Percentiles rank a stretch among this genome's conserved stretches.
These are phyloP conservation scores for Solanum sejunctum DNA, from an alignment of 257 asterid species.

Conservation along the genomic window DNA sequence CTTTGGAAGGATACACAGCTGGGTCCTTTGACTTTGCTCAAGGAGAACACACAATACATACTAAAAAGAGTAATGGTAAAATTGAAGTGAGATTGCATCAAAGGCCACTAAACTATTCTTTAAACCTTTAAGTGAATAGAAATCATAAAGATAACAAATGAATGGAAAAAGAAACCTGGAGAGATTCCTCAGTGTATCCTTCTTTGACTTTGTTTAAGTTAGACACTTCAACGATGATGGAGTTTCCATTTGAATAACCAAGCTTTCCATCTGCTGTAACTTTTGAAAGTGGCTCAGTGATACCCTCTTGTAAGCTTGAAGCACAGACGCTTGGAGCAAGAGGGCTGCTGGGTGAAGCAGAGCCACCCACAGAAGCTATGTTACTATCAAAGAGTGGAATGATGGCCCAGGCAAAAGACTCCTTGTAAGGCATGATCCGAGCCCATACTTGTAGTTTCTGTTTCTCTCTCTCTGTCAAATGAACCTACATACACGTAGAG, in stretches of 20 bases:
- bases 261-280: slow-evolving; percentile 85
- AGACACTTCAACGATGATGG: slow-evolving; percentile 95
- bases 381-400: slow-evolving; percentile 94
- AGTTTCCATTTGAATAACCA: slow-evolving; percentile 71
- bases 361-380: slow-evolving; percentile 63
- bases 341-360: slow-evolving; percentile 96
- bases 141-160: not conserved
- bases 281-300: slow-evolving; percentile 63
- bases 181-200: slow-evolving; percentile 94
- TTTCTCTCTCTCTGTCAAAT: slow-evolving; percentile 90
- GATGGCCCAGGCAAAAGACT: slow-evolving; percentile 96
- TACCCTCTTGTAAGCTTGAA: slow-evolving; percentile 63
- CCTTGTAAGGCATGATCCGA: slow-evolving; percentile 89
- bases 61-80: not conserved
- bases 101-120: not conserved
- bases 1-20: not conserved
- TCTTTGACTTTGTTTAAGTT: slow-evolving; percentile 97
- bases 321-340: slow-evolving; percentile 66
- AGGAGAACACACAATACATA: not conserved
- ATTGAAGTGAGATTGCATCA: not conserved
- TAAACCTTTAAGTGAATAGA: not conserved
- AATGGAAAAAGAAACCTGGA: slow-evolving; percentile 42
- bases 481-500: slow-evolving; percentile 39
- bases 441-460: slow-evolving; percentile 99
- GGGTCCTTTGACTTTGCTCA: not conserved